Base-by-base conservation (phyloP, 345 rosid genomes). In the Melaleuca quinquenervia region DNA sequence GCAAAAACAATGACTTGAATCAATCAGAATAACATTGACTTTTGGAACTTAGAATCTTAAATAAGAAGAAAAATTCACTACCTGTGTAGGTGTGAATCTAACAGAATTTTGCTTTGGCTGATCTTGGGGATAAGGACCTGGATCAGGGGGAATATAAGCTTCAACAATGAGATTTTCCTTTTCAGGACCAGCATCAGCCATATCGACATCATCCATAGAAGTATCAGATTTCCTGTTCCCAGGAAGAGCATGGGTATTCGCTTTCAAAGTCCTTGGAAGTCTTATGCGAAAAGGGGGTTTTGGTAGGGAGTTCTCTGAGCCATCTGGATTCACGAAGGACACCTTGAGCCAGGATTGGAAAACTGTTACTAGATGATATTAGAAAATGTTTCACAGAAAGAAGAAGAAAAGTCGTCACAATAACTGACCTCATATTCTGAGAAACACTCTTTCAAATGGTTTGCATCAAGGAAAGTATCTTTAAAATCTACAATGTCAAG, bases 61-160 rank as follows among this genome's bases (percentile, higher is more conserved):
- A 48, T 36, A 70, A 36, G 48, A 70, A 36, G 44, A 70, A 41
- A 70, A 70, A 36, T 18, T 9, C 26, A 8, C 84, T 85, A 97
- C 99, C 98, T 97, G 99, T 54, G 98, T 96, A 54, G 98, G 93
- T 44, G 99, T 97, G 87, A 97, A 97, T 91, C 93, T 94, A 85
- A 96, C 99, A 32, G 97, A 92, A 58, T 97, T 97, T 89, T 94
- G 98, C 90, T 96, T 96, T 44, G 99, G 99, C 91, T 96, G 98
- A 92, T 97, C 99, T 91, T 96, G 99, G 82, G 98, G 99, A 90
- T 97, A 97, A 85, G 98, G 98, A 88, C 99, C 99, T 49, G 98
- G 99, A 86, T 96, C 98, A 51, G 98, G 94, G 83, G 98, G 96
- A 85, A 96, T 91, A 85, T 97, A 97, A 8, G 98, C 94, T 92